phyloP scores from a whole-genome alignment of 2,329 filamentous ascomycete genomes.

The Paramyrothecium roridum region DNA sequence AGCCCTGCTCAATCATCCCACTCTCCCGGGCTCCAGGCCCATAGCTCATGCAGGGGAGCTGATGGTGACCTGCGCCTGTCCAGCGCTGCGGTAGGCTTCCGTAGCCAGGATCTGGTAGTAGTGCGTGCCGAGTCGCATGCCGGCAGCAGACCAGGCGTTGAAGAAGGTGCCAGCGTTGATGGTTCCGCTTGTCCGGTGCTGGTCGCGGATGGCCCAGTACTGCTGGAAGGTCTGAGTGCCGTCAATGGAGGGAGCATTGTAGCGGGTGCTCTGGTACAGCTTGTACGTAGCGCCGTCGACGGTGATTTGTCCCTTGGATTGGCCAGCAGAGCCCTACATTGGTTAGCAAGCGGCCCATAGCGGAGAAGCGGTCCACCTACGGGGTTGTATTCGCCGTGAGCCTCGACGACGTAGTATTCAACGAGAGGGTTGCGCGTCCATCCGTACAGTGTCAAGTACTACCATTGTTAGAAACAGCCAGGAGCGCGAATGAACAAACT shows the following conservation, averaged over 20 bases:
- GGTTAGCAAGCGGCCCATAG: neutral
- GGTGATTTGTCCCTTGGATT: neutral
- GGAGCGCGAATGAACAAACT: neutral
- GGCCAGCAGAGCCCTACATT: neutral
- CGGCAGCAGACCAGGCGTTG: constrained; percentile 41
- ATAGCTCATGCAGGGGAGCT: neutral
- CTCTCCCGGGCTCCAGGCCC: too few relatives aligned
- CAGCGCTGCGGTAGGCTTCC: constrained; percentile 44
- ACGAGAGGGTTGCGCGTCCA: neutral
- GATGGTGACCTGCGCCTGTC: constrained; percentile 38
- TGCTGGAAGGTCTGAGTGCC: constrained; percentile 1
- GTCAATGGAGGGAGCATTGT: neutral
- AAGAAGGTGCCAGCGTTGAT: constrained; percentile 46
- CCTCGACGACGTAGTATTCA: constrained; percentile 1
- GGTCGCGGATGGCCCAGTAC: constrained; percentile 43
- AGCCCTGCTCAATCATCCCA: too few relatives aligned
- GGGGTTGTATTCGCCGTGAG: constrained; percentile 1
- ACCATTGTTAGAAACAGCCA: neutral
- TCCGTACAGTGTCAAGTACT: constrained; percentile 1
- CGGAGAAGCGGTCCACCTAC: constrained; percentile 8
- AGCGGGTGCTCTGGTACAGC: neutral
- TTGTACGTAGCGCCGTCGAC: constrained; percentile 1
- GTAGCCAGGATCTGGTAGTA: constrained; percentile 49
- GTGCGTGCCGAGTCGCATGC: constrained; percentile 40
- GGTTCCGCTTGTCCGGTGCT: constrained; percentile 43